Base-by-base conservation (phyloP, 139 green algal genomes). In the Chlamydomonas urium region DNA sequence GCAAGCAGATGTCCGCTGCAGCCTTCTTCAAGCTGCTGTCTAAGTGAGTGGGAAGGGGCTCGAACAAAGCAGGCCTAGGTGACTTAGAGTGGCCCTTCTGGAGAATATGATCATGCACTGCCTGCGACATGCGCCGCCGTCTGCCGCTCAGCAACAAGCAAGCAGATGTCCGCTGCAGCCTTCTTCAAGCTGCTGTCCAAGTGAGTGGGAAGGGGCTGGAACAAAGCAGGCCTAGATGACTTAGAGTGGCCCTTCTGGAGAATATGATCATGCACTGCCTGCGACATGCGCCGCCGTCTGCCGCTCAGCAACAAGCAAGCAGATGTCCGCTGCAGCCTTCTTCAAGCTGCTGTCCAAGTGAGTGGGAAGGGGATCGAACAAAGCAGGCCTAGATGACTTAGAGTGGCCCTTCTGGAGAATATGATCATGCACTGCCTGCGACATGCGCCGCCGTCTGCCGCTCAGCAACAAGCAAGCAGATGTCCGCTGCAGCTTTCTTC, bases 191-290 rank as follows among this genome's bases (percentile, higher is more conserved):
- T 10, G 10, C 53, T 34, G n/a, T 36, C n/a, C n/a, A n/a, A 26
- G 19, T 14, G 10, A 26, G 53, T 26, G 53, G 21, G 53, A 63
- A 63, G 24, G 19, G 26, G 26, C 29, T 14, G 21, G 53, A 33
- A 63, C 10, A n/a, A n/a, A n/a, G n/a, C n/a, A n/a, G n/a, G n/a
- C n/a, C n/a, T n/a, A n/a, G n/a, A n/a, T n/a, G n/a, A n/a, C n/a
- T n/a, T n/a, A n/a, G n/a, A n/a, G n/a, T n/a, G n/a, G n/a, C n/a
- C n/a, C n/a, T n/a, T n/a, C n/a, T n/a, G n/a, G n/a, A n/a, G n/a
- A n/a, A n/a, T n/a, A n/a, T n/a, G n/a, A 5, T 70, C 33, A 34
- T 70, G 63, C 33, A 6, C 8, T 21, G 63, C 33, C n/a, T 70
- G 33, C 8, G 17, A 21, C 60, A 26, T 26, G 6, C 32, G 60